Evolutionary conservation across 768 basidiomycete genomes (phyloP), one percentile per base, ranked within the genome.

Genomic region (Russula virescens): DNA sequence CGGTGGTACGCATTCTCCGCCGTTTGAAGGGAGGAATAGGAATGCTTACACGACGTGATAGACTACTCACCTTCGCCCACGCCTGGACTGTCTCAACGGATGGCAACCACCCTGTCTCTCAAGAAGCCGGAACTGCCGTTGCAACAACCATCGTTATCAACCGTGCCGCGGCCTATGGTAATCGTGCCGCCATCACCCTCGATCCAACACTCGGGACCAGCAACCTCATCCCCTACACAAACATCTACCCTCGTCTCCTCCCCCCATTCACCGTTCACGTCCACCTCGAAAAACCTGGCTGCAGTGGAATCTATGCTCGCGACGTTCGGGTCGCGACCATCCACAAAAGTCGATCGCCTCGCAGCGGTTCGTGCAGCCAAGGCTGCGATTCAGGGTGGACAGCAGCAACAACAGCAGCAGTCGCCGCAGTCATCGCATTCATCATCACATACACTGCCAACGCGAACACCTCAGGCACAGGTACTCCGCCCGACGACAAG

Each of bases 331-430:
- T 21, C 42, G 0, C 56, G 45, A 3, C 45, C 56, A 18, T 40
- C 46, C 1, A 0, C 45, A 2, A 63, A 40, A 11, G 8, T 31
- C 25, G 60, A 42, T 21, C 56, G 35, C 11, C 56, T 63, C 3
- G 51, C 56, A 1, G 38, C 61, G n/a, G 21, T 63, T 3, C 62
- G 50, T 3, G 62, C 56, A 19, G 61, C 56, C 3, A 63, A 63
- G 18, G 56, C 56, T 23, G 19, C 50, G 21, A 63, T 63, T 14
- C 56, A 52, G 28, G 19, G n/a, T 14, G 50, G 43, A 11, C 50
- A 47, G 26, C 56, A 57, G 10, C 50, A 26, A 11, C 38, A 9
- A 14, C 38, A 38, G 38, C 38, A 38, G 38, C 10, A 5, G 10
- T 8, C 3, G 31, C 8, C 31, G n/a, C 40, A 35, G 43, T 40